Evolutionary conservation across 2,329 filamentous ascomycete species (phyloP).

Genomic region (Paramyrothecium roridum): DNA sequence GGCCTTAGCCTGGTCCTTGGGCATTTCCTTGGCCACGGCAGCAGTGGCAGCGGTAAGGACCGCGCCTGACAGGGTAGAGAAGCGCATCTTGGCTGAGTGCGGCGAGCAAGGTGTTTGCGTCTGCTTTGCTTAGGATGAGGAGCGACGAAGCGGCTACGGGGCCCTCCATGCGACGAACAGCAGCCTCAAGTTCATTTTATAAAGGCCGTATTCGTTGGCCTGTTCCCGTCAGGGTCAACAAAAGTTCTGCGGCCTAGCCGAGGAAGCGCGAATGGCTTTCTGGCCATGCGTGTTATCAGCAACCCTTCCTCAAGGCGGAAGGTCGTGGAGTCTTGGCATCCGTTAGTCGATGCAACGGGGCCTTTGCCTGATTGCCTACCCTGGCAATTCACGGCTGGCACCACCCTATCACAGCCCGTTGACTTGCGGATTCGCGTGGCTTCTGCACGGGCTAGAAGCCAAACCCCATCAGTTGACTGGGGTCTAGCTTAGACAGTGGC

Average conservation of each 20-base stretch:
- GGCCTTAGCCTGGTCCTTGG: conserved; percentile 1
- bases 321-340: background rate
- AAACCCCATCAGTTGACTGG: background rate
- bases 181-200: background rate
- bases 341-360: background rate
- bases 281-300: background rate
- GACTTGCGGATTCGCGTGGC: no score
- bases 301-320: background rate
- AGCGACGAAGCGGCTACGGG: background rate
- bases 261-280: background rate
- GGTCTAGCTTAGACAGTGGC: background rate
- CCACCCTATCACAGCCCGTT: background rate
- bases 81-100: background rate
- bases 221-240: background rate
- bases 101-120: background rate
- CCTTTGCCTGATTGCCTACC: background rate
- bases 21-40: background rate
- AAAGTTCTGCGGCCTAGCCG: background rate
- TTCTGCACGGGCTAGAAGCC: no score
- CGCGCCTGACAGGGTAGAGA: conserved; percentile 1
- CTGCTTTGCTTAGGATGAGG: background rate
- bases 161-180: background rate
- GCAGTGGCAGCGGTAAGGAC: background rate
- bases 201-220: background rate
- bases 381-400: background rate